Evolutionary conservation across 306 rosid genomes (phyloP), one percentile per base, ranked within the genome.

Genomic region (Adenanthera pavonina): DNA sequence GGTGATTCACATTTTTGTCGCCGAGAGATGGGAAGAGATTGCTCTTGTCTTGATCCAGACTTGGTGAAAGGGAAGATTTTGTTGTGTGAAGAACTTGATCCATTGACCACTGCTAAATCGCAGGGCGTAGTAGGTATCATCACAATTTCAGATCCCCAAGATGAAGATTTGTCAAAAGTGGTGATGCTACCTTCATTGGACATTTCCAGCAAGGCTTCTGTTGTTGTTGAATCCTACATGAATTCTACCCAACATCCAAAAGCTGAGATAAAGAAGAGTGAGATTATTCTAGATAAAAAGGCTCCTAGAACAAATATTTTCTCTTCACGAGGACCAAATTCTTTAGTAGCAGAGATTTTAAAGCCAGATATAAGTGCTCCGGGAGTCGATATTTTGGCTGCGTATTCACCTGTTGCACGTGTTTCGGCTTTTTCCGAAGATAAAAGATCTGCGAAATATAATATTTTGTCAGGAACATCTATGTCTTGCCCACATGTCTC

Each of bases 401-500:
- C 90, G 16, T 84, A n/a, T 64, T 78, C 90, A 6, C 90, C 80
- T 1, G 4, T 5, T 9, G 41, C 7, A 6, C 7, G 70, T 1
- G 84, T 80, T 9, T 74, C 84, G 41, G 0, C 0, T 0, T 7
- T n/a, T 41, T 3, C 7, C 2, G 20, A 41, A 6, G 83, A 76
- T 25, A 65, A 36, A 30, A 78, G 89, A 72, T 33, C 35, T 6
- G 85, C 60, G 33, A 69, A 64, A 25, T 80, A 77, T 79, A 59
- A 25, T 4, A 38, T 86, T 35, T 1, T 52, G 1, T 74, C 78
- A 2, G 82, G 90, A 19, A 87, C 82, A 9, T 81, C 85, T 44
- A 74, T 86, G 85, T 14, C 89, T 40, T 86, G 87, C 44, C 89
- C 85, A 12, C 89, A 86, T 67, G 81, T 71, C 44, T 66, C 89